A percentile compares a stretch with the other conserved stretches of the same genome.
These are phyloP conservation scores for Pilatotrama ljubarskyi DNA, from an alignment of 768 basidiomycete species.

Conservation along the genomic window DNA sequence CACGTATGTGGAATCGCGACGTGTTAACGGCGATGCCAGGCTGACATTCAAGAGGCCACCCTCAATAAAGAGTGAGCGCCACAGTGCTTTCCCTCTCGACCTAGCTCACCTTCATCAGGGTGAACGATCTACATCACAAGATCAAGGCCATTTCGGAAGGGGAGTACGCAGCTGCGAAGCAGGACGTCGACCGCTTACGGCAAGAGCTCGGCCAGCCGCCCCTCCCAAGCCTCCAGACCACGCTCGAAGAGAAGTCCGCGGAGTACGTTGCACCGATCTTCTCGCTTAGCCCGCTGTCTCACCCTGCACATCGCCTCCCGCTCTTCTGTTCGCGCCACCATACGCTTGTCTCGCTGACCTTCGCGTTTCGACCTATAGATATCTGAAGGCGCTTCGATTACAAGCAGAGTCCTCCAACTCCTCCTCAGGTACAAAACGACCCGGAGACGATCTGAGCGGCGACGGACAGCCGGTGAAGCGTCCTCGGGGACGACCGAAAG, in stretches of 20 bases:
- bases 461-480: slow-evolving; percentile 32
- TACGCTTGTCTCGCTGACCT: slow-evolving; percentile 5
- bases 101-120: slow-evolving; percentile 41
- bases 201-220: slow-evolving; percentile 76
- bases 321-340: slow-evolving; percentile 2
- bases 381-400: slow-evolving; percentile 35
- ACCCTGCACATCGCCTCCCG: not conserved
- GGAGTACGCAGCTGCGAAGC: slow-evolving; percentile 73
- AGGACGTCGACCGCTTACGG: slow-evolving; percentile 74
- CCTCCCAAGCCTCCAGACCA: slow-evolving; percentile 68
- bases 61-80: slow-evolving; percentile 65
- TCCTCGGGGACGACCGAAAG: slow-evolving; percentile 38
- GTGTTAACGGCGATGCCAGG: slow-evolving; percentile 36
- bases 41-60: slow-evolving; percentile 66
- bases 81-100: not conserved
- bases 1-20: not conserved
- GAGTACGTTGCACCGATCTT: slow-evolving; percentile 42
- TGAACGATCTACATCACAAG: slow-evolving; percentile 63
- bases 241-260: slow-evolving; percentile 67
- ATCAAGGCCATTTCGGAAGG: slow-evolving; percentile 70
- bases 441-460: slow-evolving; percentile 27
- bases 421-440: slow-evolving; percentile 23
- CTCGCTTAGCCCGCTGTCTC: not conserved
- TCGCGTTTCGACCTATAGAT: slow-evolving; percentile 19
- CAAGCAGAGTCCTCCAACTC: slow-evolving; percentile 24